Base-by-base conservation (phyloP, 305 asterid species). In the Fraxinus ornus region DNA sequence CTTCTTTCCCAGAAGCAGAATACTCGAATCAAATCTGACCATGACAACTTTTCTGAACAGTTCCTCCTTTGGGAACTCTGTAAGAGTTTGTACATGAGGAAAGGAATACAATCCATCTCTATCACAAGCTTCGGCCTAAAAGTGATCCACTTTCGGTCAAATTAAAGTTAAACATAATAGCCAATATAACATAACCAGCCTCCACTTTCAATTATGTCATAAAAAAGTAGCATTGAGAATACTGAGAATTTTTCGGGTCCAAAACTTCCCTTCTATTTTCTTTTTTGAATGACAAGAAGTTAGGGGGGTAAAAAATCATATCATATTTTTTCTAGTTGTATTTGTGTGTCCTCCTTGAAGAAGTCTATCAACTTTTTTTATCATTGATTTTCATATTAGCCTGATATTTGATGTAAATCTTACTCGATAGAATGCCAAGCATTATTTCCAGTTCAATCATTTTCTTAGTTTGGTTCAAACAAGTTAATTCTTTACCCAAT, bases 21-120 rank as follows among this genome's bases (percentile, higher is more conserved):
- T 80, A 83, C 82, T 78, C 47, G 92, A 28, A 88, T 95, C 96
- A 72, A 91, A 89, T 88, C 97, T 90, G 82, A 95, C 97, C 94
- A 95, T 85, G 84, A 92, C 95, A 85, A 88, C 91, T 87, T 94
- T 94, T 66, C 89, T 49, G 10, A 78, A 79, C 9, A 95, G 89
- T 80, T 94, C 94, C 79, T 89, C 89, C 83, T 82, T 85, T 8
- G 97, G 96, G 76, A 94, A 90, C 72, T 88, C 78, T 79, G 89
- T 88, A 81, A 95, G 97, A 39, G 90, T 87, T 85, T 88, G 97
- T 80, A 94, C 85, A 26, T 88, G 85, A 33, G 99, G 98, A 76
- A 93, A 84, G 21, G 76, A 70, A 83, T 77, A 28, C 71, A 80
- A 66, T 12, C 87, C 86, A 75, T 76, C 85, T 57, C 81, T 80